These are phyloP conservation scores for Silene noctiflora DNA, from an alignment of 179 eudicot genomes.

Conservation along the genomic window DNA sequence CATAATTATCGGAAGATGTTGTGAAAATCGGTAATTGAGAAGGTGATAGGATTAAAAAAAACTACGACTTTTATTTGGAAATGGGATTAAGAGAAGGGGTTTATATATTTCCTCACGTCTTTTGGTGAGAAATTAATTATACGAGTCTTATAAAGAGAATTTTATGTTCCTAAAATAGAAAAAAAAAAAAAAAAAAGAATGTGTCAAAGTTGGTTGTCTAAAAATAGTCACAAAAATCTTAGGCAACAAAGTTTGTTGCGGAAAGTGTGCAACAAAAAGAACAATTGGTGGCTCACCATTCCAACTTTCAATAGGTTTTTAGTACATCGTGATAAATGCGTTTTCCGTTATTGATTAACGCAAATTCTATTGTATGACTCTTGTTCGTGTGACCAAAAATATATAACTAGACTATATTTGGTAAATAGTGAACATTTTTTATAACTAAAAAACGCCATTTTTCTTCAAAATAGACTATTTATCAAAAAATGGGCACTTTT, in stretches of 20 bases:
- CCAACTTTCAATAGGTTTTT: no score
- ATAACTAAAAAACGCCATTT: no score
- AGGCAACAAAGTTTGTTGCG: background rate
- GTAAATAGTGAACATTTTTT: no score
- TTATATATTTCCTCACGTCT: conserved; percentile 11
- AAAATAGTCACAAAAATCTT: background rate
- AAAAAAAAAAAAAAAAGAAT: background rate
- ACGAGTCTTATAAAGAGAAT: background rate
- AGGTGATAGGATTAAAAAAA: background rate
- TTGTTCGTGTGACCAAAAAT: no score
- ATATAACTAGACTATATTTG: no score
- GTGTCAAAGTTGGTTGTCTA: background rate
- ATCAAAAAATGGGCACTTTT: no score
- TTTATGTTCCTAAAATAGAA: background rate
- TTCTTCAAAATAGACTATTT: no score
- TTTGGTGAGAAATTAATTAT: background rate
- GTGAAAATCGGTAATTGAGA: background rate
- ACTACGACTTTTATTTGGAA: background rate
- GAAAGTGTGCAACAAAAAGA: background rate
- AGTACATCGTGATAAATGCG: no score
- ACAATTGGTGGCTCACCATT: no score
- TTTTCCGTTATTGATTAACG: no score
- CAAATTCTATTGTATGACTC: no score
- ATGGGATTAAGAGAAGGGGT: background rate
- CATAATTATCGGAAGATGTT: background rate